Evolutionary conservation across 345 rosid species (phyloP).

Genomic region (Eucalyptus shirleyi): DNA sequence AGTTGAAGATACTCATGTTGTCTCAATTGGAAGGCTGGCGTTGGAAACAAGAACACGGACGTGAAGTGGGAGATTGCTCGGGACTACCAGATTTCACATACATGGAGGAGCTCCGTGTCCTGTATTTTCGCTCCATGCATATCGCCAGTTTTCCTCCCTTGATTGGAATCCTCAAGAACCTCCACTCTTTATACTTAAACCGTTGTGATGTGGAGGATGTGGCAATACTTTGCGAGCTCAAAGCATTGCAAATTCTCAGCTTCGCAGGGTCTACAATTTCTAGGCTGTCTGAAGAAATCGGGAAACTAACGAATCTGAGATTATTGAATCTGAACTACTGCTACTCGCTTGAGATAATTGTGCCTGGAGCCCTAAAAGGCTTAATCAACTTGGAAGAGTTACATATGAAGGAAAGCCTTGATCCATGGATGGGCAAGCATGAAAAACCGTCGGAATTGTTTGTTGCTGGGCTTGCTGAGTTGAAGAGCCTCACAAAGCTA

Average conservation of each 20-base stretch:
- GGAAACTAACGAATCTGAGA: accelerated
- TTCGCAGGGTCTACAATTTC: accelerated
- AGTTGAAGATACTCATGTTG: too few relatives aligned
- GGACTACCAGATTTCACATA: too few relatives aligned
- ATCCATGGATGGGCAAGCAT: too few relatives aligned
- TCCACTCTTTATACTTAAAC: background rate
- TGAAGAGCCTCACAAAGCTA: too few relatives aligned
- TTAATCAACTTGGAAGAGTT: too few relatives aligned
- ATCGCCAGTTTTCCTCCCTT: accelerated
- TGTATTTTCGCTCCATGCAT: background rate
- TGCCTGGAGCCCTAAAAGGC: too few relatives aligned
- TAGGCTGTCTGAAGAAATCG: background rate
- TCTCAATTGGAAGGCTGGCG: too few relatives aligned
- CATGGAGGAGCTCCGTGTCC: background rate
- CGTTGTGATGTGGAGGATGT: accelerated
- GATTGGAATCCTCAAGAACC: accelerated
- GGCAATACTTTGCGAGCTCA: background rate
- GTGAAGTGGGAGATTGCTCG: accelerated
- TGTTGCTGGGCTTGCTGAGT: too few relatives aligned
- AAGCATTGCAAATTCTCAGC: background rate
- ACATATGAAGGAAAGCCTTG: accelerated
- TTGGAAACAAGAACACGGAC: accelerated
- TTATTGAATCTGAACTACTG: too few relatives aligned
- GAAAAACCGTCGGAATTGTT: too few relatives aligned
- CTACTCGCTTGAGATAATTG: accelerated